Evolutionary conservation across 345 rosid genomes (phyloP).

Genomic region (Noccaea caerulescens): DNA sequence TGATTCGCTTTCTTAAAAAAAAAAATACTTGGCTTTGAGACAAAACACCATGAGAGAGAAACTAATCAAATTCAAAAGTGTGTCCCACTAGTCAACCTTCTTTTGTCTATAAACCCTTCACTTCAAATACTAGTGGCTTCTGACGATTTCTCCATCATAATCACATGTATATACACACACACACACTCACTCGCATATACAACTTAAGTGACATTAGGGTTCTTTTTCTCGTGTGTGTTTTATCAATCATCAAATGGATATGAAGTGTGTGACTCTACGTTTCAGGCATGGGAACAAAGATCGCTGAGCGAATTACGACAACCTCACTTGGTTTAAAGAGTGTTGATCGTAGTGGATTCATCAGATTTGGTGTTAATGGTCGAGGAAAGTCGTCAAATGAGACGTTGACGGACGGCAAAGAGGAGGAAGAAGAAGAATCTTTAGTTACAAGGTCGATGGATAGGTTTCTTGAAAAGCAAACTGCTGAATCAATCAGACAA

Average conservation of each 20-base stretch:
- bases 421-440: conserved; percentile 34
- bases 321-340: conserved; percentile 42
- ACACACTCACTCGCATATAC: neutral
- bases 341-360: conserved; percentile 40
- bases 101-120: conserved; percentile 40
- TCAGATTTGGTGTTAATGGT: conserved; percentile 54
- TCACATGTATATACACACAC: neutral
- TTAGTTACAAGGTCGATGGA: conserved; percentile 49
- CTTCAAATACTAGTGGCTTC: conserved; percentile 44
- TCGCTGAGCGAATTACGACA: conserved; percentile 50
- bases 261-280: conserved; percentile 27
- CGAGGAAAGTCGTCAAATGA: conserved; percentile 40
- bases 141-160: conserved; percentile 44
- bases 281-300: conserved; percentile 86
- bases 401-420: conserved; percentile 29
- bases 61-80: conserved; percentile 25
- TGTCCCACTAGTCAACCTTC: conserved; percentile 46
- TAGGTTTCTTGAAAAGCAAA: conserved; percentile 51
- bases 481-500: conserved; percentile 60
- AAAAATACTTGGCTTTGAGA: conserved; percentile 21
- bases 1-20: conserved; percentile 11
- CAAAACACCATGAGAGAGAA: conserved; percentile 37
- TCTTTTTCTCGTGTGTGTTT: neutral
- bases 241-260: conserved; percentile 25
- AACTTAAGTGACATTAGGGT: conserved; percentile 21